Evolutionary conservation across 176 grass and related monocot species (phyloP).

Genomic region (Rhipidocladum racemiflorum): DNA sequence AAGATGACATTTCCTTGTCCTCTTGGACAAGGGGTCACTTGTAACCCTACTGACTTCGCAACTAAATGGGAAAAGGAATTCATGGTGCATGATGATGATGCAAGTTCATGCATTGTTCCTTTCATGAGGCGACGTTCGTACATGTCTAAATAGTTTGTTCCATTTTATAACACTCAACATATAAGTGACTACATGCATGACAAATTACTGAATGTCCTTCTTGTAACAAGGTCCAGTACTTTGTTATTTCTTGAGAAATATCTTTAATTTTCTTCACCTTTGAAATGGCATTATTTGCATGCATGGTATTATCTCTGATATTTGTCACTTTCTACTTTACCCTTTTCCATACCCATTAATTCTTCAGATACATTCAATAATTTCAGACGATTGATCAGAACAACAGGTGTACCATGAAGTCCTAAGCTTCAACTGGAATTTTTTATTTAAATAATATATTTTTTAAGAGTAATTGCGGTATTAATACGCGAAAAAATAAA

Average conservation of each 20-base stretch:
- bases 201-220: not conserved
- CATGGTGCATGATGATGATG: not conserved
- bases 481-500: too few relatives aligned
- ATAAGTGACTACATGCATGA: not conserved
- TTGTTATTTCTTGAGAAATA: not conserved
- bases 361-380: not conserved
- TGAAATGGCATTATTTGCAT: not conserved
- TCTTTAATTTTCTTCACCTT: not conserved
- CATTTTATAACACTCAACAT: not conserved
- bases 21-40: constrained; percentile 38
- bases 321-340: constrained; percentile 1
- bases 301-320: not conserved
- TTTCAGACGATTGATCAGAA: not conserved
- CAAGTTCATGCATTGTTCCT: not conserved
- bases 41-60: constrained; percentile 27
- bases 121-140: not conserved
- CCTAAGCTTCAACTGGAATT: too few relatives aligned
- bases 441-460: too few relatives aligned
- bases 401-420: too few relatives aligned
- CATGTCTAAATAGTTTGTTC: not conserved
- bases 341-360: constrained; percentile 2
- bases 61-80: constrained; percentile 1
- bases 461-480: too few relatives aligned
- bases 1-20: constrained; percentile 45
- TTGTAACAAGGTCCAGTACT: not conserved